Percentiles rank a stretch among this genome's conserved stretches.
These are phyloP conservation scores for Aphanomyces cochlioides DNA, from an alignment of 352 stramenopile species.

Conservation along the genomic window DNA sequence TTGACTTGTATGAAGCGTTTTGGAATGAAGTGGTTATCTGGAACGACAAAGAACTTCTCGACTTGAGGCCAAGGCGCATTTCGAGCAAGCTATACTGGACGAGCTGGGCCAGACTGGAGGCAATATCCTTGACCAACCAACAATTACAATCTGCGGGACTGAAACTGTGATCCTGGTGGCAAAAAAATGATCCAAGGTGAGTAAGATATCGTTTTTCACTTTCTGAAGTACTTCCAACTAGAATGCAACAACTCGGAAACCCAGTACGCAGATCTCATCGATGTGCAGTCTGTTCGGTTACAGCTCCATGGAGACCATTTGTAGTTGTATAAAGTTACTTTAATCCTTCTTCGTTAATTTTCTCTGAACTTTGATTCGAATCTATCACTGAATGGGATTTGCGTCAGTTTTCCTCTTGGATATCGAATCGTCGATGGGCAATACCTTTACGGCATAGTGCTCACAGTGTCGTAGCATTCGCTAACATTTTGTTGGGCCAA, in stretches of 20 bases:
- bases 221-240: no score
- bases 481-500: not conserved
- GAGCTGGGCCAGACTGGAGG: not conserved
- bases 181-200: slow-evolving; percentile 17
- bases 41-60: not conserved
- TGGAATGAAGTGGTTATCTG: slow-evolving; percentile 11
- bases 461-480: not conserved
- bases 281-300: no score
- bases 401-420: no score
- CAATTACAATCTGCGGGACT: slow-evolving; percentile 1
- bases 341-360: no score
- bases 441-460: no score
- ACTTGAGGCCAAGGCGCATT: slow-evolving; percentile 10
- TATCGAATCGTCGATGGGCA: no score
- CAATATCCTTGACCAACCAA: slow-evolving; percentile 11
- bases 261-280: no score
- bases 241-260: no score
- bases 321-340: no score
- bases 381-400: no score
- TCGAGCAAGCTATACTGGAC: slow-evolving; percentile 13
- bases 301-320: no score
- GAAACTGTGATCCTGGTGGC: not conserved
- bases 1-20: slow-evolving; percentile 1
- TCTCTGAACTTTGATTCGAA: no score
- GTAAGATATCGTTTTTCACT: not conserved